Evolutionary conservation across 2,329 filamentous ascomycete species (phyloP).

Genomic region (Alternaria sp.): DNA sequence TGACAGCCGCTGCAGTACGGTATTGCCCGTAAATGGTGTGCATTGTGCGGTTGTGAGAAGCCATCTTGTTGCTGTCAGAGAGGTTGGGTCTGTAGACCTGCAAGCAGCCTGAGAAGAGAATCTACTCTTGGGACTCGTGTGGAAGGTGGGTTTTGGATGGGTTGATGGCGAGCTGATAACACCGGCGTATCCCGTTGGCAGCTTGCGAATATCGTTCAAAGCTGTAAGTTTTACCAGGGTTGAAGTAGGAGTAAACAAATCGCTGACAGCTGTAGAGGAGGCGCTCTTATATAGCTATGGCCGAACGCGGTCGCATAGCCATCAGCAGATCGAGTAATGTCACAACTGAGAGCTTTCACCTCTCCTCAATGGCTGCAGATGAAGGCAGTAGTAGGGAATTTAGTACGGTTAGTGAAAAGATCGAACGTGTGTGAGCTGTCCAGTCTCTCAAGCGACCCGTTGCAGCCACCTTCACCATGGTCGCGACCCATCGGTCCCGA

Average conservation of each 20-base stretch:
- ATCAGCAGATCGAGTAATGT: background rate
- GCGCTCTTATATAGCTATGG: background rate
- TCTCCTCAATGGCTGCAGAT: background rate
- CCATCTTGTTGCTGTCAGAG: background rate
- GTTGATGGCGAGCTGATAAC: background rate
- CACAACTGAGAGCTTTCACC: background rate
- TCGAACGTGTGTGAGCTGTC: background rate
- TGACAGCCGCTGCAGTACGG: background rate
- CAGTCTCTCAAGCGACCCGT: background rate
- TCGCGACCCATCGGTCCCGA: background rate
- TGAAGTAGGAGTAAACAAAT: background rate
- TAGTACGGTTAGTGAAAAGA: background rate
- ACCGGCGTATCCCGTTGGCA: background rate
- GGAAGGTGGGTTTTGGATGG: background rate
- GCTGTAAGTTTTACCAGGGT: background rate
- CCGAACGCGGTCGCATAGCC: background rate
- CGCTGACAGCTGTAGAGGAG: background rate
- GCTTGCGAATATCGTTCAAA: background rate
- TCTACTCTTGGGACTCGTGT: background rate
- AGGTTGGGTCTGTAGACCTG: background rate
- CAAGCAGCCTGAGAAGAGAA: background rate
- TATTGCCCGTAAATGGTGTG: background rate
- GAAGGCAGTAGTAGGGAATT: background rate
- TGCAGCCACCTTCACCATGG: background rate
- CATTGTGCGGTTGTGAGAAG: accelerated